Evolutionary conservation across 179 eudicot species (phyloP).

Genomic region (Silene noctiflora): DNA sequence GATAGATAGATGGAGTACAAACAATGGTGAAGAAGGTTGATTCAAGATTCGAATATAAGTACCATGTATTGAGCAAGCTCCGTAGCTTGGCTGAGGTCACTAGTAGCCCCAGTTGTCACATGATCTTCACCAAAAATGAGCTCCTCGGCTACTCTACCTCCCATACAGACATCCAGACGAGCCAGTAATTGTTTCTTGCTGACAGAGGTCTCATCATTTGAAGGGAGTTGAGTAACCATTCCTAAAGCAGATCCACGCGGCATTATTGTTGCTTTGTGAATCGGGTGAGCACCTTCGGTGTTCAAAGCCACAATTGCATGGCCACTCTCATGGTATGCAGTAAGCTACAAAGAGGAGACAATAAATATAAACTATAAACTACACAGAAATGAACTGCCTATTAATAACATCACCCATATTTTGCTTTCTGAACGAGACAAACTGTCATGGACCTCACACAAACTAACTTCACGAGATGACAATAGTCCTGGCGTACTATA

Average conservation of each 20-base stretch:
- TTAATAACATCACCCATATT: no score
- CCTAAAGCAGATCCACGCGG: conserved; percentile 98
- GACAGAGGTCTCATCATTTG: conserved; percentile 78
- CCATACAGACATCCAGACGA: conserved; percentile 98
- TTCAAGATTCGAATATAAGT: conserved; percentile 13
- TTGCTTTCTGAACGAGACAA: no score
- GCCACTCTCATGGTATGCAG: conserved; percentile 99
- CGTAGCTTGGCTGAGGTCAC: conserved; percentile 86
- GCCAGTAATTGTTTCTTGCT: conserved; percentile 87
- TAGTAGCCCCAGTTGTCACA: conserved; percentile 93
- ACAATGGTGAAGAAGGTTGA: no score
- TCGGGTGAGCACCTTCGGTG: conserved; percentile 93
- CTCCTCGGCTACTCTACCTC: conserved; percentile 98
- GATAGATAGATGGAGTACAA: no score
- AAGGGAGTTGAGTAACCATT: conserved; percentile 97
- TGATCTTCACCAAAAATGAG: conserved; percentile 86
- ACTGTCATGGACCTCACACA: no score
- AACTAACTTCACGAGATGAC: no score
- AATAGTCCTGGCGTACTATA: no score
- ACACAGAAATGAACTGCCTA: neutral
- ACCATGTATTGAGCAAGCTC: conserved; percentile 98
- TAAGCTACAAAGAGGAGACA: conserved; percentile 50
- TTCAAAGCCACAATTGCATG: conserved; percentile 92
- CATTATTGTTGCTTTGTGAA: conserved; percentile 94
- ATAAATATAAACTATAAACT: neutral